A percentile compares a stretch with the other conserved stretches of the same genome.
phyloP scores from a whole-genome alignment of 331 rosid genomes.

The Saraca asoca region DNA sequence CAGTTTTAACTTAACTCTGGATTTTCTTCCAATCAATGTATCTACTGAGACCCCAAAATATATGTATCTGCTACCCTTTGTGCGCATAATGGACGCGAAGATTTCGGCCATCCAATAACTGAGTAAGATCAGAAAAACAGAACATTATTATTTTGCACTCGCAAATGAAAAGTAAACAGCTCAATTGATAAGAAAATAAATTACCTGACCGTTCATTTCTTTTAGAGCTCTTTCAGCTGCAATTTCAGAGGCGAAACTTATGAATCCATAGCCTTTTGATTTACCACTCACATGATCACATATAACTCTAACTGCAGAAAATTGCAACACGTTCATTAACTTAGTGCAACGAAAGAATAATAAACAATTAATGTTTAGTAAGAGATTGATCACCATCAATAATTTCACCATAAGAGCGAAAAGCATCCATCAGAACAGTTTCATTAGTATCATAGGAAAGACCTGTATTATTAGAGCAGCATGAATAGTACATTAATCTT shows the following conservation, averaged over 20 bases:
- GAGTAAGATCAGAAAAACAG: background rate
- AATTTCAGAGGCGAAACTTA: conserved; percentile 54
- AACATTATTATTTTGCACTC: background rate
- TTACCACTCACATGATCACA: conserved; percentile 65
- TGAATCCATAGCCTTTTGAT: conserved; percentile 71
- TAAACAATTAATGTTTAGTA: background rate
- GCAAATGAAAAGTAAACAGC: no score
- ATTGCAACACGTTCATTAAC: background rate
- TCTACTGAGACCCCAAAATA: background rate
- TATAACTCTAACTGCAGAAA: conserved; percentile 56
- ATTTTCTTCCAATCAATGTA: background rate
- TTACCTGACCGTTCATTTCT: conserved; percentile 61
- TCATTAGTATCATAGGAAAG: conserved; percentile 74
- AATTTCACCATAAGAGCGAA: conserved; percentile 57
- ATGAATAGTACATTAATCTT: background rate
- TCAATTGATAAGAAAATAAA: background rate
- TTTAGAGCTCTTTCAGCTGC: conserved; percentile 54
- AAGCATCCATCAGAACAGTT: conserved; percentile 57
- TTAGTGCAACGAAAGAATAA: background rate
- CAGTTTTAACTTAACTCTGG: background rate
- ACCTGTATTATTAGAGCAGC: conserved; percentile 36
- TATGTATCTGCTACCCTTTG: conserved; percentile 1
- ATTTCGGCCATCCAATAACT: conserved; percentile 40
- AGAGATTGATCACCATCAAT: conserved; percentile 49
- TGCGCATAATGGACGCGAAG: conserved; percentile 41